phyloP scores from a whole-genome alignment of 495 filamentous ascomycete genomes.

The Penicillium bovifimosum region DNA sequence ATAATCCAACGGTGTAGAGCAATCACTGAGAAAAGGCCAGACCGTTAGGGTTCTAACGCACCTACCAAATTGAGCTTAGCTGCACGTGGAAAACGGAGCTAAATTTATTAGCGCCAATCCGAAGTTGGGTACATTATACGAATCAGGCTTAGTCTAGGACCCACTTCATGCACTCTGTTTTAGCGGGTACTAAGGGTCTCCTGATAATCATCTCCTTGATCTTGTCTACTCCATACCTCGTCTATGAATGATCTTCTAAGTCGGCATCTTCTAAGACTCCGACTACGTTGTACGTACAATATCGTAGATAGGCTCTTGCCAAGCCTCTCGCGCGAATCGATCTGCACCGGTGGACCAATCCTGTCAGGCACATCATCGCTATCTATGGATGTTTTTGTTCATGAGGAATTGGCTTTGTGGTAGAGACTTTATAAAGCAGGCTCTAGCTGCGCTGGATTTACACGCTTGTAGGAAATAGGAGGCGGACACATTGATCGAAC shows the following conservation, averaged over 20 bases:
- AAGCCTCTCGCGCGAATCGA: neutral
- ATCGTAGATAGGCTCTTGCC: neutral
- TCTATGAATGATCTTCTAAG: neutral
- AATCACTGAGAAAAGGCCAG: neutral
- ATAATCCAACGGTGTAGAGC: too few relatives aligned
- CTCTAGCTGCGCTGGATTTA: too few relatives aligned
- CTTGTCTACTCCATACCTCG: neutral
- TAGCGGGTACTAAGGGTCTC: neutral
- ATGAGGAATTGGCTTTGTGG: too few relatives aligned
- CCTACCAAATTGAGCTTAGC: neutral
- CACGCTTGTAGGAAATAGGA: neutral
- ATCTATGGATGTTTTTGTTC: neutral
- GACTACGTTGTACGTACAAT: neutral
- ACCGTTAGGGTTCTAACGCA: neutral
- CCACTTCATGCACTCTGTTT: neutral
- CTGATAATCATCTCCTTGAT: neutral
- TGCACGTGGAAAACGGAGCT: neutral
- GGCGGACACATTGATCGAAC: neutral
- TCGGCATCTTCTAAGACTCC: neutral
- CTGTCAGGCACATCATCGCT: neutral
- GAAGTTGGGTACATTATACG: conserved; percentile 1
- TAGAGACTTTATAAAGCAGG: too few relatives aligned
- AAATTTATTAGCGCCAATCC: neutral
- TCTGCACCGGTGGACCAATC: conserved; percentile 1
- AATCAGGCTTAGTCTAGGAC: neutral